Conservation (phyloP, 257 asterid genomes). For the Nicotiana noctiflora region DNA sequence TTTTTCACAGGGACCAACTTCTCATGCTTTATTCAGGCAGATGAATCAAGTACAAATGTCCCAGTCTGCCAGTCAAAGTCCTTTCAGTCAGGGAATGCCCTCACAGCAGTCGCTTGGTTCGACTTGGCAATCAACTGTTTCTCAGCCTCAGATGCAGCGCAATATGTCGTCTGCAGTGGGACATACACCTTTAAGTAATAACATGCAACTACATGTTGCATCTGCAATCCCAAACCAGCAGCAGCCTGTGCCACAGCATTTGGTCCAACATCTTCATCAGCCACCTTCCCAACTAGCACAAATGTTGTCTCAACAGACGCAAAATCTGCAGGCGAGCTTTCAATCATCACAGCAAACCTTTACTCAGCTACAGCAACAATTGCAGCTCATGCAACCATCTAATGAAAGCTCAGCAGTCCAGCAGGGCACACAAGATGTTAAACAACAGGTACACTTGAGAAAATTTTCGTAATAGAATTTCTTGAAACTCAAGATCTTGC, state of each 20-base stretch:
- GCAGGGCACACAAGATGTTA: constrained; percentile 48
- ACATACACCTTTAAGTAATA: constrained; percentile 33
- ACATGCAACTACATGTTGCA: constrained; percentile 6
- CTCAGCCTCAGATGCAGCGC: constrained; percentile 52
- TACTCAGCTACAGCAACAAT: constrained; percentile 87
- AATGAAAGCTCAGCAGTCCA: constrained; percentile 43
- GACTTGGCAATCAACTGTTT: constrained; percentile 37
- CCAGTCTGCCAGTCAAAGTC: constrained; percentile 31
- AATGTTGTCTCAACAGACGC: constrained; percentile 86
- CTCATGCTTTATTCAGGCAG: constrained; percentile 44
- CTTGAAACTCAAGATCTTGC: neutral
- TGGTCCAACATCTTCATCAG: constrained; percentile 35
- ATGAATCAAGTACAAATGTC: constrained; percentile 48
- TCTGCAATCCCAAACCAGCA: constrained; percentile 36
- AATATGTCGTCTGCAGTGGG: constrained; percentile 34
- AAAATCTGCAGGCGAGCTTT: constrained; percentile 81
- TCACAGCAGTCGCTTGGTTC: constrained; percentile 39
- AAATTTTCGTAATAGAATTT: neutral
- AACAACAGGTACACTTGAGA: constrained; percentile 52
- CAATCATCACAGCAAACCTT: constrained; percentile 84
- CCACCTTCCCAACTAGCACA: constrained; percentile 87
- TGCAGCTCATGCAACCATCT: constrained; percentile 78
- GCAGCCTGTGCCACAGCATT: constrained; percentile 28
- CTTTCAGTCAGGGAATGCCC: constrained; percentile 40
- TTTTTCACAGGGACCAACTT: constrained; percentile 35